phyloP scores from a whole-genome alignment of 2,329 filamentous ascomycete genomes.

The Westerdykella sp. region DNA sequence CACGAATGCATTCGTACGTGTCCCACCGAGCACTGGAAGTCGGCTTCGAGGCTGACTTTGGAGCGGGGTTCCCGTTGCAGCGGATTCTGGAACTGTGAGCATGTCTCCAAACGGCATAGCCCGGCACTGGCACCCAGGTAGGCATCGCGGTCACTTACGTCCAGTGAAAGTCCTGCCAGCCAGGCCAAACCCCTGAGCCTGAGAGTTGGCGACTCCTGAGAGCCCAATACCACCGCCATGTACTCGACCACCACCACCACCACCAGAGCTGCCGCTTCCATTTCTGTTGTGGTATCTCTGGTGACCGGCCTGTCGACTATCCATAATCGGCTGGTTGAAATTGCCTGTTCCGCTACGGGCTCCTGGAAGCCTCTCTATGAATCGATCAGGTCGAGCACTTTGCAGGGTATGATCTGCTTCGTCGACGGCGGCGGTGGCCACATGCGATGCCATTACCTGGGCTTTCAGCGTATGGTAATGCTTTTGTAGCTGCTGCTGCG shows the following conservation, averaged over 20 bases:
- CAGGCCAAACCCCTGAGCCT: constrained; percentile 15
- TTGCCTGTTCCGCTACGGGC: constrained; percentile 19
- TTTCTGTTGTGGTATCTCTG: constrained; percentile 14
- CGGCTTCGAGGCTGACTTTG: constrained; percentile 16
- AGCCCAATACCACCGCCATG: constrained; percentile 12
- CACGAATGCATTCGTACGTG: constrained; percentile 8
- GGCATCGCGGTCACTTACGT: constrained; percentile 13
- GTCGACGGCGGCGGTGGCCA: constrained; percentile 51
- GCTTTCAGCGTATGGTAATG: constrained; percentile 53
- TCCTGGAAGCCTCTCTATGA: constrained; percentile 27
- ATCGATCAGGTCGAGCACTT: constrained; percentile 19
- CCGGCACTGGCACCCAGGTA: too few relatives aligned
- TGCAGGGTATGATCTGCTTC: constrained; percentile 30
- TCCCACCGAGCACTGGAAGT: constrained; percentile 6
- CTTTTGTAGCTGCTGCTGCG: constrained; percentile 61
- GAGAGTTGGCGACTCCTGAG: constrained; percentile 14
- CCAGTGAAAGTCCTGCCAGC: constrained; percentile 10
- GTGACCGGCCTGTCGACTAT: constrained; percentile 8
- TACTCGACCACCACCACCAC: constrained; percentile 20
- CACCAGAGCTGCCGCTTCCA: constrained; percentile 22
- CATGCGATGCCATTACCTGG: constrained; percentile 48
- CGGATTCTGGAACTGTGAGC: constrained; percentile 7
- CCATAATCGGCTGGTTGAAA: constrained; percentile 12
- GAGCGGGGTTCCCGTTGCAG: constrained; percentile 13
- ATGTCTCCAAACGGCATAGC: not conserved